These are phyloP conservation scores for Tuber umbilicatum DNA, from an alignment of 495 filamentous ascomycete species.

Conservation along the genomic window DNA sequence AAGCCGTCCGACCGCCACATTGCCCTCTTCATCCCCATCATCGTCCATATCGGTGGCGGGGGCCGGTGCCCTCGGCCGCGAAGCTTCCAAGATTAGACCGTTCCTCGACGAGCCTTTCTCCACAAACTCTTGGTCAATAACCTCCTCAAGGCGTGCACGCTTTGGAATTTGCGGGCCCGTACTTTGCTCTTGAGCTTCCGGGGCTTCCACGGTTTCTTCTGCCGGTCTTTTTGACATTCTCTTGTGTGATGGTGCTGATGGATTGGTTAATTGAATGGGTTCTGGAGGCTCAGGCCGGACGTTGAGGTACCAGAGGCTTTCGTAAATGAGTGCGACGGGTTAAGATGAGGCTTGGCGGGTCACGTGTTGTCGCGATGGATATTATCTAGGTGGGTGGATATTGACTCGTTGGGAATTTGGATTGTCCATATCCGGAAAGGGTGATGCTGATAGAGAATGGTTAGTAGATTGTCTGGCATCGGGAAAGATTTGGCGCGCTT, in stretches of 20 bases:
- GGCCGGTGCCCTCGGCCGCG: slow-evolving; percentile 24
- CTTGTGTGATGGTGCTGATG: neutral
- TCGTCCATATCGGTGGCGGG: slow-evolving; percentile 23
- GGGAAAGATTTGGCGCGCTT: neutral
- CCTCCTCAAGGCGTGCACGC: slow-evolving; percentile 35
- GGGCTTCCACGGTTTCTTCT: slow-evolving; percentile 24
- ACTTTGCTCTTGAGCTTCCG: slow-evolving; percentile 17
- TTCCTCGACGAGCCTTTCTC: slow-evolving; percentile 11
- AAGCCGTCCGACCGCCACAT: slow-evolving; percentile 35
- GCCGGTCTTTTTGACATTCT: slow-evolving; percentile 36
- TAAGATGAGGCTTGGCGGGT: neutral
- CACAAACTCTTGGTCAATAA: slow-evolving; percentile 28
- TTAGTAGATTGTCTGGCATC: neutral
- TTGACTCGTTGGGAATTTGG: neutral
- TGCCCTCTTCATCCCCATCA: slow-evolving; percentile 45
- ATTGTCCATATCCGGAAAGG: neutral
- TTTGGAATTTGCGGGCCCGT: slow-evolving; percentile 32
- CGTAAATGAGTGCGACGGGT: neutral
- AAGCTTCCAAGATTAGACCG: slow-evolving; percentile 31
- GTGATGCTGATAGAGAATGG: neutral
- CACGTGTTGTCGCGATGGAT: neutral
- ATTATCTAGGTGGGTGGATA: neutral
- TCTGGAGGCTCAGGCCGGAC: neutral
- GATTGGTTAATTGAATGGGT: neutral
- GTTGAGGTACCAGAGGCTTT: neutral